Percentiles rank a stretch among this genome's conserved stretches.
Conservation (phyloP, 208 protist genomes). For the Leptomonas pyrrhocoris region DNA sequence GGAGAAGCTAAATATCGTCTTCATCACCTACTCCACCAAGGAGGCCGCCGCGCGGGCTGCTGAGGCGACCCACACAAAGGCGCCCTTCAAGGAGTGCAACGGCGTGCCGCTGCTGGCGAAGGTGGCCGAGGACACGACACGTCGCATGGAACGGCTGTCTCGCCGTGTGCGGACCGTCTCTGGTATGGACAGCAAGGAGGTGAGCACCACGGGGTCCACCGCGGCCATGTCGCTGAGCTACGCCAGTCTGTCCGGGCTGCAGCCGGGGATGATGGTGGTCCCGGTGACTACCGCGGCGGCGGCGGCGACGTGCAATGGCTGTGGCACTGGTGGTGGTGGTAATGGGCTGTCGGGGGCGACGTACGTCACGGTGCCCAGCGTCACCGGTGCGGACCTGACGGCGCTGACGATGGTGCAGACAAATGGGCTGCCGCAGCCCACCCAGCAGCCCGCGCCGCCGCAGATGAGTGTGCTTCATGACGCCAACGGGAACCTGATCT, state of each 20-base stretch:
- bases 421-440: neutral
- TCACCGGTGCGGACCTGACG: slow-evolving; percentile 11
- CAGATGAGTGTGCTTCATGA: neutral
- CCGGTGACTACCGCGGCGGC: slow-evolving; percentile 9
- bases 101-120: slow-evolving; percentile 76
- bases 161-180: slow-evolving; percentile 33
- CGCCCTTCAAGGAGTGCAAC: slow-evolving; percentile 65
- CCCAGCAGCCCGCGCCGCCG: neutral
- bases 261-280: slow-evolving; percentile 13
- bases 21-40: slow-evolving; percentile 74
- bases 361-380: slow-evolving; percentile 14
- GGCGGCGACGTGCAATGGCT: too few relatives aligned
- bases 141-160: slow-evolving; percentile 64
- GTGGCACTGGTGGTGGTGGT: too few relatives aligned
- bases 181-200: slow-evolving; percentile 2
- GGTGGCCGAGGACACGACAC: slow-evolving; percentile 73
- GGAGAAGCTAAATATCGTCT: slow-evolving; percentile 66
- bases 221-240: slow-evolving; percentile 1
- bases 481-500: neutral
- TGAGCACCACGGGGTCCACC: slow-evolving; percentile 3
- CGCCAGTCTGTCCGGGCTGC: neutral
- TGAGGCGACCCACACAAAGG: slow-evolving; percentile 61
- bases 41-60: slow-evolving; percentile 59
- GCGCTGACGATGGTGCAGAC: slow-evolving; percentile 14
- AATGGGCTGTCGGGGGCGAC: slow-evolving; percentile 7